A percentile compares a stretch with the other conserved stretches of the same genome.
phyloP scores from a whole-genome alignment of 192 early-diverging fungal genomes.

The Backusella circina region DNA sequence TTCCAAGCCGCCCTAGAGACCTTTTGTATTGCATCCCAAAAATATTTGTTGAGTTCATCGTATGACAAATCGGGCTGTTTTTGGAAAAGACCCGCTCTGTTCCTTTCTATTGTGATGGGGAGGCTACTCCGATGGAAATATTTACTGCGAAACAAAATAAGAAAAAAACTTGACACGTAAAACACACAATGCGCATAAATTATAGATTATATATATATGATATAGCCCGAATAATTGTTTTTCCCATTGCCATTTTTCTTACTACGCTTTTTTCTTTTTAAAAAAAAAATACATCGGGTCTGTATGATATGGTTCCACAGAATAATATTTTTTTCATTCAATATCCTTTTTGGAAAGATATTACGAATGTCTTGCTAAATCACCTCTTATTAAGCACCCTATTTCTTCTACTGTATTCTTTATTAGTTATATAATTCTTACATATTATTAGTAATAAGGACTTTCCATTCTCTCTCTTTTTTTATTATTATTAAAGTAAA shows the following conservation, averaged over 20 bases:
- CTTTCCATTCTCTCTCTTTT: too few relatives aligned
- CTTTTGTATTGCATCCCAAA: neutral
- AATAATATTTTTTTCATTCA: neutral
- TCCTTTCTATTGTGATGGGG: neutral
- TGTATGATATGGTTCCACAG: neutral
- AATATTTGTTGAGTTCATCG: neutral
- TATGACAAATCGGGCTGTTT: neutral
- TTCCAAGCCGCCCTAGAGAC: neutral
- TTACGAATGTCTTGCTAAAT: neutral
- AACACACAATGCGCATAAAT: neutral
- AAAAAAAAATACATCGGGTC: neutral
- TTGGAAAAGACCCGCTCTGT: neutral
- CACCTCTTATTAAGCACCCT: constrained; percentile 1
- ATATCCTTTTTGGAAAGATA: neutral
- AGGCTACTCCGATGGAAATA: neutral
- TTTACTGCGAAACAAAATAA: neutral
- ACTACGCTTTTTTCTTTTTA: neutral
- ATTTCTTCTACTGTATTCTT: neutral
- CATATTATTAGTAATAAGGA: neutral
- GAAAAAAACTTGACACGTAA: neutral
- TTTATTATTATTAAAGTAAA: neutral
- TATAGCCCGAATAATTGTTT: neutral
- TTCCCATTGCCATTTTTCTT: neutral
- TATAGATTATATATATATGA: neutral
- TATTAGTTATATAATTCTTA: neutral